Percentiles rank a stretch among this genome's conserved stretches.
Evolutionary conservation across 2,329 filamentous ascomycete genomes (phyloP).

Genomic region (Trichoderma simmonsii): DNA sequence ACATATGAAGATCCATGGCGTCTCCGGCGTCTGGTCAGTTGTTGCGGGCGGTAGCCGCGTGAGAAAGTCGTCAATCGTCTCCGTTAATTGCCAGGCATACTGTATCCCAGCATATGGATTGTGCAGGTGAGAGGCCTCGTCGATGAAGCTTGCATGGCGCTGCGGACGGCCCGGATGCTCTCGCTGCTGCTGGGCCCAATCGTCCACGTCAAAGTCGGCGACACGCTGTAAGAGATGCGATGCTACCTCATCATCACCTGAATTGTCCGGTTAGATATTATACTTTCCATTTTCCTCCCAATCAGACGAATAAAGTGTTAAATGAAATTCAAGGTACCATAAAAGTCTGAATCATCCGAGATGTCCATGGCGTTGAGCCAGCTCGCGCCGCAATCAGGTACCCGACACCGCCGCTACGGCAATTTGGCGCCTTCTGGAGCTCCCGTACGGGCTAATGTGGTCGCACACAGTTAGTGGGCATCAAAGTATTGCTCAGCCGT

Average conservation of each 20-base stretch:
- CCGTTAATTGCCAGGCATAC: conserved; percentile 60
- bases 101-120: conserved; percentile 57
- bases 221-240: conserved; percentile 48
- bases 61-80: conserved; percentile 65
- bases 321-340: conserved; percentile 41
- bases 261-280: background rate
- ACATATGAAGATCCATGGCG: conserved; percentile 70
- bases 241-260: conserved; percentile 55
- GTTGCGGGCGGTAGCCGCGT: conserved; percentile 64
- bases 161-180: conserved; percentile 28
- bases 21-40: conserved; percentile 44
- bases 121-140: conserved; percentile 40
- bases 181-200: conserved; percentile 40
- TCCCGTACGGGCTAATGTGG: background rate
- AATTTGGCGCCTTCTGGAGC: background rate
- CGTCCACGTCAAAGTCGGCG: conserved; percentile 46
- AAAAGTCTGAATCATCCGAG: conserved; percentile 54
- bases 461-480: background rate
- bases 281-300: background rate
- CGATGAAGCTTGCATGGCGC: conserved; percentile 21
- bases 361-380: conserved; percentile 31
- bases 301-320: background rate
- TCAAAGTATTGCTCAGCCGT: background rate
- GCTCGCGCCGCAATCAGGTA: background rate
- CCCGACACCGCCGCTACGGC: background rate